Evolutionary conservation across 2,329 filamentous ascomycete genomes (phyloP).

Genomic region (Aspergillus pseudoglaucus): DNA sequence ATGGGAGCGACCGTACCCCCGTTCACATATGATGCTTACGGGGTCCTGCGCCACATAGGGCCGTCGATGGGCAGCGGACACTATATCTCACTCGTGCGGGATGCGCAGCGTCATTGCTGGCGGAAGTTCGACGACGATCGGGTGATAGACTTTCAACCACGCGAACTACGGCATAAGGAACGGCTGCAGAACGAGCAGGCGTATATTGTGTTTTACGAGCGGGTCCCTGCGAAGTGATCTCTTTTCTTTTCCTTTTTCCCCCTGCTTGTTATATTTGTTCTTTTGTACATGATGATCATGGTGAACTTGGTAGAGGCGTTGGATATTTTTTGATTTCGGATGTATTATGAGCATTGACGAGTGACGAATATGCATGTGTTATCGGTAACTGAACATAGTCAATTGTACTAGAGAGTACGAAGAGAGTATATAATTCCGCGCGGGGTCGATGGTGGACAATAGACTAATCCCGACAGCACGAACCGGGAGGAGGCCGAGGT

Average conservation of each 20-base stretch:
- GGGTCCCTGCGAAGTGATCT: constrained; percentile 33
- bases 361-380: background rate
- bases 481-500: background rate
- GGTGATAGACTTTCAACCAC: constrained; percentile 52
- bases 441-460: background rate
- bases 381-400: background rate
- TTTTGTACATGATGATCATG: background rate
- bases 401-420: no score
- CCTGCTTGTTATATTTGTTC: constrained; percentile 21
- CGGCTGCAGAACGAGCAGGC: constrained; percentile 57
- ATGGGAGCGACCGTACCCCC: constrained; percentile 41
- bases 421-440: background rate
- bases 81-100: constrained; percentile 66
- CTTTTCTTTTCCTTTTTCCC: no score
- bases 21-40: constrained; percentile 79
- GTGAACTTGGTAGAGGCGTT: background rate
- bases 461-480: background rate
- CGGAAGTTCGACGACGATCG: constrained; percentile 55
- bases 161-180: constrained; percentile 41
- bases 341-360: background rate
- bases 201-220: constrained; percentile 60
- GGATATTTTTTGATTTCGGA: background rate
- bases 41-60: constrained; percentile 72
- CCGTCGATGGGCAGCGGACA: constrained; percentile 64
- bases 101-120: constrained; percentile 53